phyloP scores from a whole-genome alignment of 2,329 filamentous ascomycete species.

The Arthroderma sp. region DNA sequence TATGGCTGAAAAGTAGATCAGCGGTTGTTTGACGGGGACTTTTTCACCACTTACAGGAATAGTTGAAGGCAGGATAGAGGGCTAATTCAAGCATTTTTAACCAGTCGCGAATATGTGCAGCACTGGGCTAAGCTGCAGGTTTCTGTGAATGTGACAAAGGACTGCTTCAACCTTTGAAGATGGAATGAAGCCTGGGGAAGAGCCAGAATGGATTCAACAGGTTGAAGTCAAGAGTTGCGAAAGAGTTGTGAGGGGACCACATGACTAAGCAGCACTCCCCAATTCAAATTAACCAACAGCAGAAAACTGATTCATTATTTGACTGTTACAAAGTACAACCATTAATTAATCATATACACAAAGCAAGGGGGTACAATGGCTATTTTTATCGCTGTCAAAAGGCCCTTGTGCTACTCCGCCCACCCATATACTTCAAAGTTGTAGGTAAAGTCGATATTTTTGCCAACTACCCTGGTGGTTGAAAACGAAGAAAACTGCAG shows the following conservation, averaged over 20 bases:
- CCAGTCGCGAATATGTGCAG: conserved; percentile 13
- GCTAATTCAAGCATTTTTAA: conserved; percentile 26
- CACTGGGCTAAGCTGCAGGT: conserved; percentile 7
- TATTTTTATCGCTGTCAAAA: background rate
- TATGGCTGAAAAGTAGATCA: background rate
- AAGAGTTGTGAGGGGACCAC: conserved; percentile 1
- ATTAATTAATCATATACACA: background rate
- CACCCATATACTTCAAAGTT: background rate
- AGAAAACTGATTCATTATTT: background rate
- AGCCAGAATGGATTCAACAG: background rate
- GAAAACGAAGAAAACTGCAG: background rate
- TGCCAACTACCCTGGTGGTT: no score
- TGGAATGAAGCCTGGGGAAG: conserved; percentile 1
- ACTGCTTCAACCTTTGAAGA: conserved; percentile 2
- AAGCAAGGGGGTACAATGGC: background rate
- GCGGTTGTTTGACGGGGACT: background rate
- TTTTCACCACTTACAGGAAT: conserved; percentile 21
- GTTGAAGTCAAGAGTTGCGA: conserved; percentile 5
- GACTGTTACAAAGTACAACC: background rate
- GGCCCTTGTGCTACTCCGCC: background rate
- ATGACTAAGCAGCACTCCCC: conserved; percentile 8
- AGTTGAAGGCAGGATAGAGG: conserved; percentile 17
- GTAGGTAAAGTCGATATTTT: background rate
- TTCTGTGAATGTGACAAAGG: background rate
- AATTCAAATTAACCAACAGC: no score